phyloP scores from a whole-genome alignment of 179 eudicot genomes.

The Beta corolliflora region DNA sequence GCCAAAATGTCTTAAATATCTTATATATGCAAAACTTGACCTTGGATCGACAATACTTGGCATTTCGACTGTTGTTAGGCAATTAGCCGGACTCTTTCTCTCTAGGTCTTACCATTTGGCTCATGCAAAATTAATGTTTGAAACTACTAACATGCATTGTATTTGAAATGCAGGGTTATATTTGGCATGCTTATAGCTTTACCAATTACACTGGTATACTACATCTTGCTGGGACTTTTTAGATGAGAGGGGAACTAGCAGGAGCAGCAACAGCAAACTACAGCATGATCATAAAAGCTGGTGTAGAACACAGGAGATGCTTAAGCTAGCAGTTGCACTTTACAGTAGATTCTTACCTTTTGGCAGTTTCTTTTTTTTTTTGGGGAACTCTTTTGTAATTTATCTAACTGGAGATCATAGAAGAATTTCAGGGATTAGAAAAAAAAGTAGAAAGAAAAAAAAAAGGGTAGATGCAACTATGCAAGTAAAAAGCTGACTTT shows the following conservation, averaged over 20 bases:
- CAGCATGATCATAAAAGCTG: slow-evolving; percentile 9
- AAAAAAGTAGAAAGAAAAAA: neutral
- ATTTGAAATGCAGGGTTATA: slow-evolving; percentile 22
- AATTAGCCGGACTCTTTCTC: neutral
- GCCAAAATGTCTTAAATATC: too few species aligned
- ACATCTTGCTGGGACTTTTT: slow-evolving; percentile 24
- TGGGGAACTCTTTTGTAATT: slow-evolving; percentile 1
- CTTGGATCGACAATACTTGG: too few species aligned
- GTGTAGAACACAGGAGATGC: neutral
- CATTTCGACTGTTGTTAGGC: neutral
- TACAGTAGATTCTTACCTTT: slow-evolving; percentile 22
- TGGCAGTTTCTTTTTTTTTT: neutral
- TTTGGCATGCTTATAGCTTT: slow-evolving; percentile 32
- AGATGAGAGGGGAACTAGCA: slow-evolving; percentile 10
- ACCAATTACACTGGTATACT: slow-evolving; percentile 29
- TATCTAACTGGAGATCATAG: slow-evolving; percentile 11
- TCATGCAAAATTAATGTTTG: neutral
- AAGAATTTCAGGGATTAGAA: slow-evolving; percentile 1
- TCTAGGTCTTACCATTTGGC: neutral
- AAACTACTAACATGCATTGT: slow-evolving; percentile 1
- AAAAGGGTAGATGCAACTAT: too few species aligned
- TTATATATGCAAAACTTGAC: too few species aligned
- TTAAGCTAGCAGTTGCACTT: neutral
- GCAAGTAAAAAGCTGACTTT: slow-evolving; percentile 7
- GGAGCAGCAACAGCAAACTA: neutral